Percentiles rank a stretch among this genome's conserved stretches.
Evolutionary conservation across 805 yeast species (phyloP).

Genomic region (Cyberlindnera misumaiensis): DNA sequence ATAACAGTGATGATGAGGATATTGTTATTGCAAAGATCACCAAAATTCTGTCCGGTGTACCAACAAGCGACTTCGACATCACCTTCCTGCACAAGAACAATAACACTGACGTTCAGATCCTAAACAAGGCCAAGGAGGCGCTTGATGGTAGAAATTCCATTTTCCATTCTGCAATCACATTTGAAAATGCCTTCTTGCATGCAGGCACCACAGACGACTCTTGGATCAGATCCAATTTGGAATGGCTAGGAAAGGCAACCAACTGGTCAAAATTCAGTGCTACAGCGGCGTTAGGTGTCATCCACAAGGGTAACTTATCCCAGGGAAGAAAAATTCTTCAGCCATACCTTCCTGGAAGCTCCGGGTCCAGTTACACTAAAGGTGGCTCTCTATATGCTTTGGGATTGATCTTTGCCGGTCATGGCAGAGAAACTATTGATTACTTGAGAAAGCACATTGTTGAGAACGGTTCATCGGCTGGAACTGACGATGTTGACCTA

Average conservation of each 20-base stretch:
- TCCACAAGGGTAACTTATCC: slow-evolving; percentile 88
- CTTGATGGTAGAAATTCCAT: slow-evolving; percentile 90
- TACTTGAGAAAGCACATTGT: slow-evolving; percentile 68
- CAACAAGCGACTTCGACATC: slow-evolving; percentile 87
- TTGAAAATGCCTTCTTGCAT: slow-evolving; percentile 90
- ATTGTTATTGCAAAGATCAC: slow-evolving; percentile 38
- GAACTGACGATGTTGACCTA: slow-evolving; percentile 68
- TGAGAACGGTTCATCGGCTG: slow-evolving; percentile 55
- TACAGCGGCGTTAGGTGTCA: slow-evolving; percentile 96
- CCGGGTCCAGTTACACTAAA: slow-evolving; percentile 80
- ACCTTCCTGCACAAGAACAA: slow-evolving; percentile 83
- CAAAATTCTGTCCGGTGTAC: slow-evolving; percentile 79
- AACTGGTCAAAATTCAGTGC: slow-evolving; percentile 98
- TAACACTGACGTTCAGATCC: slow-evolving; percentile 75
- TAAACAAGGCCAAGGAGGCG: slow-evolving; percentile 72
- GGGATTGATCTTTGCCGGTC: slow-evolving; percentile 94
- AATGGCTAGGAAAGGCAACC: slow-evolving; percentile 96
- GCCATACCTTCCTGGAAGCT: slow-evolving; percentile 83
- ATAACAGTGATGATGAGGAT: slow-evolving; percentile 23
- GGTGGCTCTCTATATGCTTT: slow-evolving; percentile 94
- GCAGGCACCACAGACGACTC: slow-evolving; percentile 95
- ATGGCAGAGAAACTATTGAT: slow-evolving; percentile 80
- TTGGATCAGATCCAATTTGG: slow-evolving; percentile 82
- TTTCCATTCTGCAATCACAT: slow-evolving; percentile 93
- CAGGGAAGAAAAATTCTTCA: slow-evolving; percentile 83